phyloP scores from a whole-genome alignment of 495 filamentous ascomycete genomes.

The Neurospora tetraspora region DNA sequence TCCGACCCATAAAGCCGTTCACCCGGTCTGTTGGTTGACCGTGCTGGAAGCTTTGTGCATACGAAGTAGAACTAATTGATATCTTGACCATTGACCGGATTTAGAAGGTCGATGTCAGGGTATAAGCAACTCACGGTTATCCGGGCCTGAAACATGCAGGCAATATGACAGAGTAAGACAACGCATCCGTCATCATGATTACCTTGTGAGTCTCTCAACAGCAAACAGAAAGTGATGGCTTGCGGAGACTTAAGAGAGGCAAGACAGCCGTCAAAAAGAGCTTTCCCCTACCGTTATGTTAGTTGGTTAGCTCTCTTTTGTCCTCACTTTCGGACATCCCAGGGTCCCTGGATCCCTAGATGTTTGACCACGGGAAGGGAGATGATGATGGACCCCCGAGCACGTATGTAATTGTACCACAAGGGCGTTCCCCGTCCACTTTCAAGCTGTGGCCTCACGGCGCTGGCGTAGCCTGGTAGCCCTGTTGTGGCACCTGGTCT shows the following conservation, averaged over 20 bases:
- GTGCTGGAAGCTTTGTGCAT: too few species aligned
- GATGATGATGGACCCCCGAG: not conserved
- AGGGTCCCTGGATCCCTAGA: not conserved
- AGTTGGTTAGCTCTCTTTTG: too few species aligned
- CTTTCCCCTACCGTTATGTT: too few species aligned
- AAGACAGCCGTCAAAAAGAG: not conserved
- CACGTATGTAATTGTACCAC: not conserved
- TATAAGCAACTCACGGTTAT: not conserved
- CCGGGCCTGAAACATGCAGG: not conserved
- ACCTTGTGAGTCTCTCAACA: not conserved
- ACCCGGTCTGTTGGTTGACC: not conserved
- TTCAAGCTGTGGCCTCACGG: not conserved
- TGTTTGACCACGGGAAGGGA: not conserved
- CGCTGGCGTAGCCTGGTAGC: not conserved
- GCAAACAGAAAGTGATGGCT: not conserved
- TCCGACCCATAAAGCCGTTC: not conserved
- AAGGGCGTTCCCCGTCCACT: not conserved
- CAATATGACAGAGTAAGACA: not conserved
- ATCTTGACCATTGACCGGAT: not conserved
- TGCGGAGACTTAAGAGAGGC: not conserved
- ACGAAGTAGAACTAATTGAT: too few species aligned
- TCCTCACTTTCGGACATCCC: not conserved
- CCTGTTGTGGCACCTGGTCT: not conserved
- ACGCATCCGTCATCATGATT: not conserved
- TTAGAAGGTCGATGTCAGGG: not conserved